These are phyloP conservation scores for Jatropha multifida DNA, from an alignment of 441 rosid species.

Conservation along the genomic window DNA sequence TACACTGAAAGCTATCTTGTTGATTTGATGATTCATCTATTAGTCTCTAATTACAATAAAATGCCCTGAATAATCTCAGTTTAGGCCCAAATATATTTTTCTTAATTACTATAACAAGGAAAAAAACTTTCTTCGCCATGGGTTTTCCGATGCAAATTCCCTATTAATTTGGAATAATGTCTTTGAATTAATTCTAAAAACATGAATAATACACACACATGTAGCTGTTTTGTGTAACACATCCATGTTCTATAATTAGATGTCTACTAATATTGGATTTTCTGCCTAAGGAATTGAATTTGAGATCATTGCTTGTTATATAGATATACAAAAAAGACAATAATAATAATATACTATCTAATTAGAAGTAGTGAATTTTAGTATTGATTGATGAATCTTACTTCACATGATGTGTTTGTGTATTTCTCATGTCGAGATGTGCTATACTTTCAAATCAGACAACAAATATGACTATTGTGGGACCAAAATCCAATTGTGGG, in stretches of 20 bases:
- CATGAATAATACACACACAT: neutral
- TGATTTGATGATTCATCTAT: too few species aligned
- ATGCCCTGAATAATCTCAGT: too few species aligned
- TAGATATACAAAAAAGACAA: neutral
- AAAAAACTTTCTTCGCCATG: too few species aligned
- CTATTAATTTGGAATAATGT: too few species aligned
- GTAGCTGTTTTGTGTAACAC: neutral
- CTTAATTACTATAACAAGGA: too few species aligned
- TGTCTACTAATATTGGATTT: neutral
- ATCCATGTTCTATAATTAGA: neutral
- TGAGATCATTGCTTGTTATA: neutral
- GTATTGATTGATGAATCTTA: neutral
- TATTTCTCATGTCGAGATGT: neutral
- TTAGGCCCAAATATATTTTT: too few species aligned
- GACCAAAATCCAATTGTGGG: slow-evolving; percentile 20
- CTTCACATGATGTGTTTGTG: slow-evolving; percentile 23
- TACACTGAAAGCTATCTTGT: too few species aligned
- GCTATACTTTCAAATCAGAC: slow-evolving; percentile 5
- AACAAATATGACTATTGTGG: slow-evolving; percentile 14
- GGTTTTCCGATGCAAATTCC: too few species aligned
- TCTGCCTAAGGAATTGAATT: neutral
- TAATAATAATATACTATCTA: too few species aligned
- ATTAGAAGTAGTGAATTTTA: neutral
- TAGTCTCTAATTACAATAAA: too few species aligned
- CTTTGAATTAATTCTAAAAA: neutral